These are phyloP conservation scores for Oryza meridionalis DNA, from an alignment of 176 grass and related monocot genomes.

Conservation along the genomic window DNA sequence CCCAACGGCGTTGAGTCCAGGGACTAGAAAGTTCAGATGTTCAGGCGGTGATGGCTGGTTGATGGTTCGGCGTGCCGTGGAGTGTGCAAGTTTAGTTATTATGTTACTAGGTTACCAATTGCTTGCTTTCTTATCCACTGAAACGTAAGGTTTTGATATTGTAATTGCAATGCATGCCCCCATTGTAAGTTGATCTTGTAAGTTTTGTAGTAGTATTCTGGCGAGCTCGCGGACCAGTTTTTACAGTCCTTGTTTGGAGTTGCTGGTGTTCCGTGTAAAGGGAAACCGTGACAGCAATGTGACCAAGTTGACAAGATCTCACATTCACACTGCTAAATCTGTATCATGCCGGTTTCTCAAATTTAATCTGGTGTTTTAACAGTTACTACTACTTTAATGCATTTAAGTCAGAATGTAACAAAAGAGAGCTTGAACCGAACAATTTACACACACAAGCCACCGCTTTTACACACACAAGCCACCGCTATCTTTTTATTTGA, in stretches of 20 bases:
- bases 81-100: neutral
- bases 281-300: neutral
- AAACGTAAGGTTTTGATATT: conserved; percentile 56
- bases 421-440: neutral
- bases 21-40: conserved; percentile 24
- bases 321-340: neutral
- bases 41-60: neutral
- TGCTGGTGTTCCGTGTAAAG: conserved; percentile 18
- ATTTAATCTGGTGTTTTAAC: neutral
- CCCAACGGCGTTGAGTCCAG: conserved; percentile 25
- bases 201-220: conserved; percentile 24
- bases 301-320: neutral
- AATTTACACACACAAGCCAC: conserved; percentile 53
- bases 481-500: conserved; percentile 41
- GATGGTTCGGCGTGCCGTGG: neutral
- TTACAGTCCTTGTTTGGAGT: neutral
- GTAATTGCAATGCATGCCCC: conserved; percentile 26
- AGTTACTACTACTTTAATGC: neutral
- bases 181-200: conserved; percentile 21
- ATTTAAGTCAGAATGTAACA: neutral
- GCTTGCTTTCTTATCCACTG: conserved; percentile 37
- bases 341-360: neutral
- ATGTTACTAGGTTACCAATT: conserved; percentile 29
- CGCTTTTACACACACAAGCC: conserved; percentile 50
- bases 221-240: conserved; percentile 7